Percentiles rank a stretch among this genome's conserved stretches.
Conservation (phyloP, 345 rosid species). For the Linum tenue region DNA sequence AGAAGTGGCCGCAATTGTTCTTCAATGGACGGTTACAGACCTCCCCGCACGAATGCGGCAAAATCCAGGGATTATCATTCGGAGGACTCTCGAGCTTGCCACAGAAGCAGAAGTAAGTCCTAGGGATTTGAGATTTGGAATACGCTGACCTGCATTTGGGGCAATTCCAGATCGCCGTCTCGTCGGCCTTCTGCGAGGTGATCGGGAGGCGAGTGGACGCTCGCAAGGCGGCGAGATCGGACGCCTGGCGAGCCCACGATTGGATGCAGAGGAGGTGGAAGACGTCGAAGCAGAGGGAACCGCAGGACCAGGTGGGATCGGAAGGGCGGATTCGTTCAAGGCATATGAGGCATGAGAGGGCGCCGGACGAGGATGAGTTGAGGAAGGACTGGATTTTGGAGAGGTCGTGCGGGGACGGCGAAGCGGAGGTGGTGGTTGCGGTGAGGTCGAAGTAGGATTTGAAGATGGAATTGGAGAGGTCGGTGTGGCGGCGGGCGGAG, state of each 20-base stretch:
- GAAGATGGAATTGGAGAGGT: slow-evolving; percentile 70
- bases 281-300: slow-evolving; percentile 61
- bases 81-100: slow-evolving; percentile 64
- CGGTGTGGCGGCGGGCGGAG: slow-evolving; percentile 20
- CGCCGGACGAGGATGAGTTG: slow-evolving; percentile 78
- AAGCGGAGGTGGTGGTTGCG: slow-evolving; percentile 21
- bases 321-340: slow-evolving; percentile 73
- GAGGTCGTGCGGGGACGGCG: slow-evolving; percentile 45
- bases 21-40: slow-evolving; percentile 57
- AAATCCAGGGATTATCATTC: slow-evolving; percentile 67
- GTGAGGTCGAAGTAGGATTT: slow-evolving; percentile 61
- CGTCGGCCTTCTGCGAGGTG: slow-evolving; percentile 35
- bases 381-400: slow-evolving; percentile 81
- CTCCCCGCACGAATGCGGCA: slow-evolving; percentile 92
- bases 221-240: slow-evolving; percentile 59
- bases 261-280: slow-evolving; percentile 87
- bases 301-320: slow-evolving; percentile 87
- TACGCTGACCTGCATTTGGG: slow-evolving; percentile 79
- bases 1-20: slow-evolving; percentile 61
- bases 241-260: slow-evolving; percentile 82
- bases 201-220: slow-evolving; percentile 53
- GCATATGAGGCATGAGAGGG: slow-evolving; percentile 75
- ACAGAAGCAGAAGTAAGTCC: slow-evolving; percentile 61
- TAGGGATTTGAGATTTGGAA: slow-evolving; percentile 48
- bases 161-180: slow-evolving; percentile 63